Evolutionary conservation across 805 yeast genomes (phyloP).

Genomic region (Komagataella phaffii): DNA sequence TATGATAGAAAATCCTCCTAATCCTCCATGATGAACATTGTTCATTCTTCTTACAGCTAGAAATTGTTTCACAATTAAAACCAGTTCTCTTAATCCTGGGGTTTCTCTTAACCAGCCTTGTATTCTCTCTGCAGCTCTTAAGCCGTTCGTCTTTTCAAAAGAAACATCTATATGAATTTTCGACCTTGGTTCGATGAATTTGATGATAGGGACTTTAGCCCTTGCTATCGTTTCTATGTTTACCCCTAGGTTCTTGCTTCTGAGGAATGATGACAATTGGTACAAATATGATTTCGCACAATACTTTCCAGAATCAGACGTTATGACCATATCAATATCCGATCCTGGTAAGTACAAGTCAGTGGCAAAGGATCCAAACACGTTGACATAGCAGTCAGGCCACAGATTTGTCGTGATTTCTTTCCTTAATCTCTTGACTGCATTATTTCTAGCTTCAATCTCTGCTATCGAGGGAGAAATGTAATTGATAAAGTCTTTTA

Average conservation of each 20-base stretch:
- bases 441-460: constrained; percentile 48
- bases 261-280: constrained; percentile 57
- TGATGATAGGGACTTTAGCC: constrained; percentile 90
- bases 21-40: constrained; percentile 85
- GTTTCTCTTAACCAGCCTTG: constrained; percentile 58
- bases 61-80: constrained; percentile 74
- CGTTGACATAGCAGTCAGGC: constrained; percentile 70
- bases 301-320: constrained; percentile 44
- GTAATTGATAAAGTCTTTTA: constrained; percentile 71
- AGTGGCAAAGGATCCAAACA: constrained; percentile 91
- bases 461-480: constrained; percentile 77
- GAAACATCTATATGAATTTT: constrained; percentile 79
- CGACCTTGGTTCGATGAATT: constrained; percentile 64
- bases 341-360: constrained; percentile 90
- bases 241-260: constrained; percentile 47
- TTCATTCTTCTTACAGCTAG: constrained; percentile 64
- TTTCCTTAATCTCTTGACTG: constrained; percentile 45
- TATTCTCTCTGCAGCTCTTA: constrained; percentile 70
- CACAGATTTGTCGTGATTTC: constrained; percentile 44
- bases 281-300: constrained; percentile 57
- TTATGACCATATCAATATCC: constrained; percentile 87
- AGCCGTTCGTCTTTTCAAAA: constrained; percentile 73
- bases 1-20: constrained; percentile 91
- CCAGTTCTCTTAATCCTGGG: constrained; percentile 76
- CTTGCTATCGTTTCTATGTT: constrained; percentile 76